Percentiles rank a stretch among this genome's conserved stretches.
Conservation (phyloP, 805 yeast genomes). For the Metschnikowia borealis region DNA sequence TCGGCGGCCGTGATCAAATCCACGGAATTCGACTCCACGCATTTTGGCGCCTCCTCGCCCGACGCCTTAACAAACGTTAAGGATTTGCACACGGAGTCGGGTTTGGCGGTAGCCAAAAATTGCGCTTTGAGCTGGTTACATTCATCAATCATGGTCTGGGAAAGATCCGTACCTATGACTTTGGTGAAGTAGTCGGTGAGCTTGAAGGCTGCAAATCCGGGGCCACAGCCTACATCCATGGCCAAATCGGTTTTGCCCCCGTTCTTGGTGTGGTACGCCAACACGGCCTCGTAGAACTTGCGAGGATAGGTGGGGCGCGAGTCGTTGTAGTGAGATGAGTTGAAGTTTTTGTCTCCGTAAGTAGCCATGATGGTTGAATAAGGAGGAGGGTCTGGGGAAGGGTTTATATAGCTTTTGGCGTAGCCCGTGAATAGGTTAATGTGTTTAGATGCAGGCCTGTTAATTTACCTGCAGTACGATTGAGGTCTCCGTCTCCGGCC, state of each 20-base stretch:
- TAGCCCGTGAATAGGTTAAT: too few relatives aligned
- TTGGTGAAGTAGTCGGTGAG: slow-evolving; percentile 41
- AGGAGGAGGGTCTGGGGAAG: too few relatives aligned
- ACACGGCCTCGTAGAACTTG: slow-evolving; percentile 41
- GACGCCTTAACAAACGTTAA: slow-evolving; percentile 23
- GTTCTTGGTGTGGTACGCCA: slow-evolving; percentile 36
- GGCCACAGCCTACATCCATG: slow-evolving; percentile 77
- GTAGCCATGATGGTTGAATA: slow-evolving; percentile 45
- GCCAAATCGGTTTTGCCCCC: slow-evolving; percentile 30
- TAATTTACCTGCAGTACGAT: too few relatives aligned
- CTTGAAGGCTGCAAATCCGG: slow-evolving; percentile 68
- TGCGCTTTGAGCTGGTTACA: slow-evolving; percentile 18
- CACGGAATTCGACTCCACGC: slow-evolving; percentile 29
- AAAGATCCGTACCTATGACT: slow-evolving; percentile 62
- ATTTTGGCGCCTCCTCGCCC: slow-evolving; percentile 25
- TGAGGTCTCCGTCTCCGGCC: too few relatives aligned
- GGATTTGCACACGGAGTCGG: not conserved
- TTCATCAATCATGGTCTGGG: slow-evolving; percentile 49
- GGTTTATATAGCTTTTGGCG: too few relatives aligned
- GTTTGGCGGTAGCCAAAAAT: slow-evolving; percentile 10
- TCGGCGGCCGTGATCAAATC: slow-evolving; percentile 79
- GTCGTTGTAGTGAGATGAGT: slow-evolving; percentile 48
- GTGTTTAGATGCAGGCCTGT: too few relatives aligned
- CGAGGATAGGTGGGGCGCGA: slow-evolving; percentile 69
- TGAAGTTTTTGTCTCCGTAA: slow-evolving; percentile 50